Base-by-base conservation (phyloP, 1,284 basidiomycete species). In the Laetiporus sulphureus region DNA sequence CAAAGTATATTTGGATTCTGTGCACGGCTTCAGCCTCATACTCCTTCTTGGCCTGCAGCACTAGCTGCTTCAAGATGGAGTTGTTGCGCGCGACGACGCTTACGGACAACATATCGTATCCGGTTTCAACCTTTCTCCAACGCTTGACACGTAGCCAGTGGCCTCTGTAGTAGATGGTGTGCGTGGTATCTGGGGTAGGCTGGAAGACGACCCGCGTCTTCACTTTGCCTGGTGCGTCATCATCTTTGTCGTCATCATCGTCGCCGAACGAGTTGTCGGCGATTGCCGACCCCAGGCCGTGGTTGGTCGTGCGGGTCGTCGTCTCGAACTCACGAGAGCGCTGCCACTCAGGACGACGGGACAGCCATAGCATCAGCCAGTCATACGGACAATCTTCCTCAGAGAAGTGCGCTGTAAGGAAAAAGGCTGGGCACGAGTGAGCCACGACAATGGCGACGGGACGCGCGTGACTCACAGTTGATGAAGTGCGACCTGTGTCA, bases 321-420 rank as follows among this genome's bases (percentile, higher is more conserved):
- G 85, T 87, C 64, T 89, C 85, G 48, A 89, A 88, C 62, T 89
- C 85, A 42, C 85, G 75, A 10, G 83, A 86, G 34, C 84, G 78
- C 55, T 87, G 83, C 84, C 85, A 88, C 61, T 87, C 84, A 36
- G 85, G 83, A 35, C 80, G 71, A 39, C 81, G 76, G 33, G 81
- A 83, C 39, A 87, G 76, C 84, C 84, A 87, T 27, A 86, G 71
- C 82, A 87, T 87, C 38, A 87, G 70, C 67, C 83, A 87, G 62
- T 87, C 85, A 53, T 87, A 88, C 2, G 84, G 85, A 50, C 84
- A 84, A 57, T 88, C 85, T 59, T 88, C 85, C 63, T 88, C 85
- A 46, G 77, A 82, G 66, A 89, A 88, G 63, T 88, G 83, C 7
- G 85, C 85, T 19, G 84, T 88, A 41, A 89, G 74, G 75, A 88